These are phyloP conservation scores for Camellia granthamiana DNA, from an alignment of 148 eudicot species.

Conservation along the genomic window DNA sequence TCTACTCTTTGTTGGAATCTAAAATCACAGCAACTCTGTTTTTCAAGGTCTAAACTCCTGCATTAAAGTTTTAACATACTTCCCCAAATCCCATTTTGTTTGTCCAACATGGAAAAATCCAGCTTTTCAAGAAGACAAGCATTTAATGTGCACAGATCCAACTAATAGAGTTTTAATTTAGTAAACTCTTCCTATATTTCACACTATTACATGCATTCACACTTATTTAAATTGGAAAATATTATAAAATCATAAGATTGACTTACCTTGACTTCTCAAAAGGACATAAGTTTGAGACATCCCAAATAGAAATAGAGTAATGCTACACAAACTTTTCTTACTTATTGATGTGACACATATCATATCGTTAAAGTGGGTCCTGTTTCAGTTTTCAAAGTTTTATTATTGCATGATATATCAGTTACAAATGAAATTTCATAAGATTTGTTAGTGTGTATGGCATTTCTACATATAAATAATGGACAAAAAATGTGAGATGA, in stretches of 20 bases:
- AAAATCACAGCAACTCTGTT: background rate
- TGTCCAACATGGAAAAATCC: background rate
- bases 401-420: too few species aligned
- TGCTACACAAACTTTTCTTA: too few species aligned
- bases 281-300: background rate
- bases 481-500: background rate
- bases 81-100: too few species aligned
- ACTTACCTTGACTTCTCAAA: background rate
- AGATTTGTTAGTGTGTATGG: too few species aligned
- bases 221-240: background rate
- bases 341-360: too few species aligned
- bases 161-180: background rate
- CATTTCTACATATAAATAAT: background rate
- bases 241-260: background rate
- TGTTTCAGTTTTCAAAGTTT: too few species aligned
- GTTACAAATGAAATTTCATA: too few species aligned
- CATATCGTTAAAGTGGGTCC: too few species aligned
- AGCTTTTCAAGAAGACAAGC: background rate
- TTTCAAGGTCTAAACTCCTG: background rate
- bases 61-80: background rate
- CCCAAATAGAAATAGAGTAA: background rate
- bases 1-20: background rate
- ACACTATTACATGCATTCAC: background rate
- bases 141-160: background rate
- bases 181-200: background rate